phyloP scores from a whole-genome alignment of 1,139 yeast species.

The Candida freyschussii region DNA sequence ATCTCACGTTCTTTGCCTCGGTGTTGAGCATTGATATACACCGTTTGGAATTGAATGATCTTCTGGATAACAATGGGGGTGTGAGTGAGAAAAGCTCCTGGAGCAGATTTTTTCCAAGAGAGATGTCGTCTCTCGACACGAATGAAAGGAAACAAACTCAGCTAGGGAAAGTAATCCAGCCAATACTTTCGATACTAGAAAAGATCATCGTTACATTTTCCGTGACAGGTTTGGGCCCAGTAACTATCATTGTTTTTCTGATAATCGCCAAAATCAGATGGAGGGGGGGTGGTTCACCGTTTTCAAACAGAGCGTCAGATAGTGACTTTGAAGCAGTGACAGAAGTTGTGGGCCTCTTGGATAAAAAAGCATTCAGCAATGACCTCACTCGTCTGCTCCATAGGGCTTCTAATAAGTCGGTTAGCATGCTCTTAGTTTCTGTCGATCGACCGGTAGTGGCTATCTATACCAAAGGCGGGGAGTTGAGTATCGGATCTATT shows the following conservation, averaged over 20 bases:
- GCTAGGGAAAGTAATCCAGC: no score
- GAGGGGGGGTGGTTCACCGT: no score
- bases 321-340: no score
- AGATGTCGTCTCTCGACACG: no score
- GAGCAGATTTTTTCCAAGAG: constrained; percentile 1
- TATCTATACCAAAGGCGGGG: constrained; percentile 10
- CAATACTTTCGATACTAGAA: constrained; percentile 3
- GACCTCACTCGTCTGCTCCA: constrained; percentile 8
- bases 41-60: constrained; percentile 56
- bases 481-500: background rate
- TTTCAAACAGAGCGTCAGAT: background rate
- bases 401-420: background rate
- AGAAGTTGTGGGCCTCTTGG: constrained; percentile 8
- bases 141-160: no score
- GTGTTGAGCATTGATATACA: constrained; percentile 63
- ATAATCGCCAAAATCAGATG: constrained; percentile 27
- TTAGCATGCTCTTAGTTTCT: constrained; percentile 8
- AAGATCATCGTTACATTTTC: constrained; percentile 33
- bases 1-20: constrained; percentile 58
- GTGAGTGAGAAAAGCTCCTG: constrained; percentile 3
- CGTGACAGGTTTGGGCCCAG: constrained; percentile 24
- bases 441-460: constrained; percentile 28
- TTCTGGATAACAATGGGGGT: constrained; percentile 27
- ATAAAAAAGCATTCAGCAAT: constrained; percentile 10
- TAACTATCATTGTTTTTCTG: constrained; percentile 22